These are phyloP conservation scores for Torulaspora franciscae DNA, from an alignment of 805 yeast genomes.

Conservation along the genomic window DNA sequence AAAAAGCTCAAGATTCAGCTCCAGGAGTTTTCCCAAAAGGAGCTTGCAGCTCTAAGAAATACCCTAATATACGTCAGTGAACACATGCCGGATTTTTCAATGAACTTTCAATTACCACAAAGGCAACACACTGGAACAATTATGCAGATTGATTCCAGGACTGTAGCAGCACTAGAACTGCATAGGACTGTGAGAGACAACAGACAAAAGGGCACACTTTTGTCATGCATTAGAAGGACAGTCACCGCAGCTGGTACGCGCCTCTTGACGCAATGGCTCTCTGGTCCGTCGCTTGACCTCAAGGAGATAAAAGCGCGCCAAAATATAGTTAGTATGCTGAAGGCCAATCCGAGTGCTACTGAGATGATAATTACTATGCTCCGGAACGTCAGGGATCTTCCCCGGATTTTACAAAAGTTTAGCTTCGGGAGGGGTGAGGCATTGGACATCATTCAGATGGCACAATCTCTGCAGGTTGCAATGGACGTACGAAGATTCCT, in stretches of 20 bases:
- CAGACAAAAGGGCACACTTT: conserved; percentile 60
- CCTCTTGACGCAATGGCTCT: conserved; percentile 72
- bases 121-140: conserved; percentile 47
- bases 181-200: conserved; percentile 53
- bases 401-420: conserved; percentile 53
- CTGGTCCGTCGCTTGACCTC: conserved; percentile 66
- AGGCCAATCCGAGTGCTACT: conserved; percentile 29
- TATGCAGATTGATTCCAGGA: conserved; percentile 77
- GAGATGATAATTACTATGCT: conserved; percentile 37
- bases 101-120: conserved; percentile 63
- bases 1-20: conserved; percentile 27
- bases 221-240: conserved; percentile 67
- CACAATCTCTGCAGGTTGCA: conserved; percentile 39
- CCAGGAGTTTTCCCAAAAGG: conserved; percentile 39
- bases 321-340: conserved; percentile 43
- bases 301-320: conserved; percentile 55
- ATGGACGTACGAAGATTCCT: conserved; percentile 20
- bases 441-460: conserved; percentile 42
- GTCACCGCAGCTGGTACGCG: conserved; percentile 79
- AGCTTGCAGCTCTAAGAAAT: conserved; percentile 57
- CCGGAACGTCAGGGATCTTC: conserved; percentile 50
- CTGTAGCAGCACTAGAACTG: conserved; percentile 71
- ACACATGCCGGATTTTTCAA: conserved; percentile 63
- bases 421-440: conserved; percentile 47
- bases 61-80: conserved; percentile 64